phyloP scores from a whole-genome alignment of 2,329 filamentous ascomycete genomes.

The Aspergillus sp. region DNA sequence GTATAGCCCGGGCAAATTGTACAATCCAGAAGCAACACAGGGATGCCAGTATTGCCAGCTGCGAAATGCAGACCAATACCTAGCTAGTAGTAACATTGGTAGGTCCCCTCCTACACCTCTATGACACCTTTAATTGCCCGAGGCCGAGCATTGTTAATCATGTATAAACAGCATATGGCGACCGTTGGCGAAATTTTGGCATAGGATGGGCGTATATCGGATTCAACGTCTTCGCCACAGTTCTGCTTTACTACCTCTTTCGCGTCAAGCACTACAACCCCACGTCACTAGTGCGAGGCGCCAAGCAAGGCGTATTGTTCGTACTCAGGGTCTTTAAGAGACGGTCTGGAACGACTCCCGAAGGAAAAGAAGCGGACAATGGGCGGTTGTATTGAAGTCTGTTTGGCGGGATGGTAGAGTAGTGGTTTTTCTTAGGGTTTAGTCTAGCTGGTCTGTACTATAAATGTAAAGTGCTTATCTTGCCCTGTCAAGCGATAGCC shows the following conservation, averaged over 20 bases:
- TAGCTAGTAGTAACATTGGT: conserved; percentile 39
- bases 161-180: conserved; percentile 36
- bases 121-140: too few species aligned
- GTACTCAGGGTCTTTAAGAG: conserved; percentile 26
- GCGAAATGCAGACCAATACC: conserved; percentile 33
- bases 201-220: conserved; percentile 52
- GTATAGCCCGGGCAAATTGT: conserved; percentile 46
- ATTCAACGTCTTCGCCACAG: conserved; percentile 51
- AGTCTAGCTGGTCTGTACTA: too few species aligned
- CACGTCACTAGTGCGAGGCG: conserved; percentile 18
- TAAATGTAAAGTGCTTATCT: too few species aligned
- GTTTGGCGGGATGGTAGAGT: too few species aligned
- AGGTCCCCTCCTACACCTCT: conserved; percentile 4
- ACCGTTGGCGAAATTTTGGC: conserved; percentile 63
- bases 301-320: conserved; percentile 13
- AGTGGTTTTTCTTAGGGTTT: too few species aligned
- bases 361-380: conserved; percentile 24
- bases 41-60: conserved; percentile 46
- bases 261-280: conserved; percentile 38
- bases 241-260: conserved; percentile 47
- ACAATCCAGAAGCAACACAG: conserved; percentile 40
- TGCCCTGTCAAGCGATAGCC: too few species aligned
- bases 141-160: too few species aligned
- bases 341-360: conserved; percentile 21
- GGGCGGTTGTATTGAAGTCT: conserved; percentile 16